Base-by-base conservation (phyloP, 306 rosid genomes). In the Rosa multiflora region DNA sequence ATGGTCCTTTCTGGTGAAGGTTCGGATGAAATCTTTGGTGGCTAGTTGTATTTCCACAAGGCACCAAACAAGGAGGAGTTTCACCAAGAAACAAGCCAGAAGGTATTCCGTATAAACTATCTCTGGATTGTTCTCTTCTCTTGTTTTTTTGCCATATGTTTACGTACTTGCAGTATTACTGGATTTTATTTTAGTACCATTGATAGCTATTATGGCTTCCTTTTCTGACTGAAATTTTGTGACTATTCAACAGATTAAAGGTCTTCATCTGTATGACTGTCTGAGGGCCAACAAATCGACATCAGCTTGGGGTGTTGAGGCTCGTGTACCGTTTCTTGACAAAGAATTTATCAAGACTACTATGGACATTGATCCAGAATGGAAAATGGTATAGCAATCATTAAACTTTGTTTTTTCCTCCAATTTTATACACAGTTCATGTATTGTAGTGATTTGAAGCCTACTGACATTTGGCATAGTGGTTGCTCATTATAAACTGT, bases 1-100 rank as follows among this genome's bases (percentile, higher is more conserved):
- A 95, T 95, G 99, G 99, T 95, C 83, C 94, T 95, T 72, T 95
- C 99, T 40, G 99, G 99, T 77, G 99, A 95, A 87, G 99, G 97
- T 73, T 91, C 99, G 15, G 99, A 95, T 84, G 98, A 95, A 89
- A 93, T 95, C 55, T 95, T 95, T 76, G 99, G 99, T 43, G 99
- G 98, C 70, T 95, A 95, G 90, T 86, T 95, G 55, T 93, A 95
- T 84, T 95, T 95, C 86, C 99, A 95, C 44, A 95, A 95, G 86
- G 99, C 99, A 58, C 99, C 99, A 81, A 91, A 88, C 88, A 91
- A 95, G 85, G 86, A 89, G 81, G 99, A 93, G 85, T 81, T 95
- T 74, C 98, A 95, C 81, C 86, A 87, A 86, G 99, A 95, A 91
- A 92, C 98, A 51, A 91, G 98, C 82, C 86, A 86, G 83, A 95